Conservation (phyloP, 768 basidiomycete species). For the Lactarius vividus region DNA sequence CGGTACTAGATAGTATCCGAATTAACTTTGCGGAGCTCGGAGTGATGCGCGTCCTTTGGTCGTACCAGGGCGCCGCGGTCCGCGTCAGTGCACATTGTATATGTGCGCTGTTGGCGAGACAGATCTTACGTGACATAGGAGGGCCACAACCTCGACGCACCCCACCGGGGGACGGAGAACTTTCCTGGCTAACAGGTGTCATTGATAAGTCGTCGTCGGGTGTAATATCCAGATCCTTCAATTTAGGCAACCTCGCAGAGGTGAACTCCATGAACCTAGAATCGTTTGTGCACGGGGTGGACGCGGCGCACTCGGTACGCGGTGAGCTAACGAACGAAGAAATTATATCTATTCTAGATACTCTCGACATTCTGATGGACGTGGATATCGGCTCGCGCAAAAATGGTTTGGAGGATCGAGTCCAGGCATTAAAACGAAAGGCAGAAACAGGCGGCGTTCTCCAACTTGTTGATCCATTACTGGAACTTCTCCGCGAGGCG, state of each 20-base stretch:
- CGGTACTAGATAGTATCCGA: neutral
- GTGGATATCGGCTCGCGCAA: neutral
- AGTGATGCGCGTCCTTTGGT: neutral
- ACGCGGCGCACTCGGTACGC: neutral
- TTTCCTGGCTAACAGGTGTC: neutral
- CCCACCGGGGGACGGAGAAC: neutral
- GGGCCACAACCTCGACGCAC: neutral
- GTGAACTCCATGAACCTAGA: neutral
- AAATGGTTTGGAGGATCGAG: neutral
- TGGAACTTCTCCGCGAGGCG: neutral
- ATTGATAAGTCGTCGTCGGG: neutral
- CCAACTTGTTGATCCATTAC: neutral
- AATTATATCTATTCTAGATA: neutral
- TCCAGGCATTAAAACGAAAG: neutral
- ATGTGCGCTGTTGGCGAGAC: neutral
- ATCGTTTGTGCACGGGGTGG: neutral
- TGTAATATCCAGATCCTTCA: neutral
- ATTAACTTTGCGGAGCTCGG: neutral
- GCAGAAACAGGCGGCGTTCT: neutral
- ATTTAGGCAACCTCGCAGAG: neutral
- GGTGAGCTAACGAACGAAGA: neutral
- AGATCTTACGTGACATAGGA: neutral
- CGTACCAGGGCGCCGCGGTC: neutral
- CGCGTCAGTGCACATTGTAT: neutral
- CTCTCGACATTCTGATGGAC: neutral